Base-by-base conservation (phyloP, 2,329 filamentous ascomycete species). In the Sclerotinia sclerotiorum region DNA sequence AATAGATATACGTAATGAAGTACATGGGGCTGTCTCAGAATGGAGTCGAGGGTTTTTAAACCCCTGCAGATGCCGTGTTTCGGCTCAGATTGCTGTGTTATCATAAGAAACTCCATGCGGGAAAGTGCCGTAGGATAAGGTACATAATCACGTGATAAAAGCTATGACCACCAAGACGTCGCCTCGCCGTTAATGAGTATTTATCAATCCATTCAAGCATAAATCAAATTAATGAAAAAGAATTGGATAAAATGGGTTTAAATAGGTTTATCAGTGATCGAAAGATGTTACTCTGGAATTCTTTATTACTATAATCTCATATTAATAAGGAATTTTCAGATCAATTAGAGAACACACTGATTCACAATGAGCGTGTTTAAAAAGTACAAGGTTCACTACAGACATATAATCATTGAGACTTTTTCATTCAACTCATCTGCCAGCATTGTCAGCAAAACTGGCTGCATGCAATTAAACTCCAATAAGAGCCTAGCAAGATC, bases 371-470 rank as follows among this genome's bases (percentile, higher is more conserved):
- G 17, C 17, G 15, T 42, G 35, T 2, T 42, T 17, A 42, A 42
- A 51, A 39, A 17, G 13, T 49, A 27, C 44, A 32, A 35, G 24
- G n/a, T 67, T 46, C 48, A 54, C 21, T 29, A 54, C 27, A 52
- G 21, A 44, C 39, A 54, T 24, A 13, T 24, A 46, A 35, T 54
- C 49, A 60, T 32, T 54, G 24, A 60, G n/a, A 24, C 27, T 44
- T 62, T 17, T 61, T 27, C 54, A 67, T 62, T 67, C 56, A 54
- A 67, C 27, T 62, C 56, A 24, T 54, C 48, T 46, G 35, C 48
- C 17, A 35, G 65, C 46, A 67, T 46, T 17, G 35, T 29, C 21
- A 64, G 21, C 48, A 29, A 35, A 48, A 39, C 62, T 35, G 29
- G 39, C 5, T 19, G 44, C n/a, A 24, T 19, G 21, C 58, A n/a